Percentiles rank a stretch among this genome's conserved stretches.
These are phyloP conservation scores for Pleurotus pulmonarius DNA, from an alignment of 768 basidiomycete species.

Conservation along the genomic window DNA sequence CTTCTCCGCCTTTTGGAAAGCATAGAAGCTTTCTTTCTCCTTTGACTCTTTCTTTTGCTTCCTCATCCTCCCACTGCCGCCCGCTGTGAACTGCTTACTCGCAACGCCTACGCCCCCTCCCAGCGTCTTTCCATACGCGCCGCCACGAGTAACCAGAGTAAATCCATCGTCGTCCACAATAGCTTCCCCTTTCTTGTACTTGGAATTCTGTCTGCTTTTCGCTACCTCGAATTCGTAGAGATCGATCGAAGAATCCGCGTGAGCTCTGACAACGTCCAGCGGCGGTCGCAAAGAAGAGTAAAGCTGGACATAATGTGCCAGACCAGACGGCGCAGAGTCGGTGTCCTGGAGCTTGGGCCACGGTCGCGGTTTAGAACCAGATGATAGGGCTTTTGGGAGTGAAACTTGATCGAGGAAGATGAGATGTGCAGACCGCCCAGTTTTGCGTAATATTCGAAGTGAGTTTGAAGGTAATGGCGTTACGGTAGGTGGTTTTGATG, in stretches of 20 bases:
- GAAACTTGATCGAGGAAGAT: slow-evolving; percentile 68
- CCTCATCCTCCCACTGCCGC: slow-evolving; percentile 28
- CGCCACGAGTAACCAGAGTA: slow-evolving; percentile 89
- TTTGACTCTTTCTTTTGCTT: slow-evolving; percentile 56
- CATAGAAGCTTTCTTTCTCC: slow-evolving; percentile 80
- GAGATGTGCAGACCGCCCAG: slow-evolving; percentile 72
- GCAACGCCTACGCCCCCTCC: slow-evolving; percentile 73
- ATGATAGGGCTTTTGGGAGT: slow-evolving; percentile 57
- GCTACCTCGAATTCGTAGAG: slow-evolving; percentile 72
- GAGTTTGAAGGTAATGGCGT: slow-evolving; percentile 52
- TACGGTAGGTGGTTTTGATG: slow-evolving; percentile 41
- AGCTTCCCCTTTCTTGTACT: slow-evolving; percentile 80
- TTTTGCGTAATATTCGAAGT: slow-evolving; percentile 55
- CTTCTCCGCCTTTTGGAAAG: slow-evolving; percentile 87
- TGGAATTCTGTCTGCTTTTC: slow-evolving; percentile 55
- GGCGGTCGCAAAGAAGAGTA: slow-evolving; percentile 73
- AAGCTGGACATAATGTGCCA: slow-evolving; percentile 65
- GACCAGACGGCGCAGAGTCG: slow-evolving; percentile 50
- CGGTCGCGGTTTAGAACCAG: slow-evolving; percentile 48
- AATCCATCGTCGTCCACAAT: slow-evolving; percentile 95
- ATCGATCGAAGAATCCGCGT: slow-evolving; percentile 76
- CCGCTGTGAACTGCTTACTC: slow-evolving; percentile 65
- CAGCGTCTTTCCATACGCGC: slow-evolving; percentile 83
- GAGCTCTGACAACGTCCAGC: slow-evolving; percentile 66
- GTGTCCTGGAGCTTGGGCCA: slow-evolving; percentile 56